Conservation (phyloP, 176 grass and related monocot species). For the Oryza meridionalis region DNA sequence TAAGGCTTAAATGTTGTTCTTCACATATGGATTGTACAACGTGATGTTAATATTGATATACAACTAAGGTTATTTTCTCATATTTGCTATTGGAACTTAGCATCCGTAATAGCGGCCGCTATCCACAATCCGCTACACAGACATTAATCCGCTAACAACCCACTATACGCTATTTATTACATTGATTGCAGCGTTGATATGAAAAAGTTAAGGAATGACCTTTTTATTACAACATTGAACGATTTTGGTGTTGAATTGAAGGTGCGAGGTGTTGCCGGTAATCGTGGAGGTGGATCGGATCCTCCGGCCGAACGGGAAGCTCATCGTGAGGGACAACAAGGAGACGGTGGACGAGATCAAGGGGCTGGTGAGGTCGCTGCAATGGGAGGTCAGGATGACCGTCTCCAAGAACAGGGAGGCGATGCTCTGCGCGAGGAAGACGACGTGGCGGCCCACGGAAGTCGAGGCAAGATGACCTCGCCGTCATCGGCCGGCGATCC, state of each 20-base stretch:
- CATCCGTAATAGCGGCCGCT: no score
- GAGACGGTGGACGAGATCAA: constrained; percentile 72
- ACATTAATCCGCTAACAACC: no score
- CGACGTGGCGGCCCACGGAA: constrained; percentile 75
- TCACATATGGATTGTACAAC: no score
- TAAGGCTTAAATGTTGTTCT: no score
- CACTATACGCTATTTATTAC: no score
- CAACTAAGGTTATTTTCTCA: no score
- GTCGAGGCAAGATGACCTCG: constrained; percentile 39
- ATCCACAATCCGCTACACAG: no score
- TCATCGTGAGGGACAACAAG: constrained; percentile 75
- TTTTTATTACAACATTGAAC: background rate
- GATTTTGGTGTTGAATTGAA: background rate
- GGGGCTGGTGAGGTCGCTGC: constrained; percentile 70
- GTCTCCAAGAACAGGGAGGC: constrained; percentile 67
- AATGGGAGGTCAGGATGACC: constrained; percentile 80
- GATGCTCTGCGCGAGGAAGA: constrained; percentile 83
- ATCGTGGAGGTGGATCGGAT: constrained; percentile 88
- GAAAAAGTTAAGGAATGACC: background rate
- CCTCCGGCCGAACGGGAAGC: constrained; percentile 71
- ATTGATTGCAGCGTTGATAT: background rate
- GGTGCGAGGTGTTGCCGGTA: constrained; percentile 73
- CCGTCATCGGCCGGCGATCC: background rate
- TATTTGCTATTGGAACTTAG: no score
- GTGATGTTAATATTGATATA: no score